A percentile compares a stretch with the other conserved stretches of the same genome.
Conservation (phyloP, 1,284 basidiomycete genomes). For the Apiotrichum veenhuisii region DNA sequence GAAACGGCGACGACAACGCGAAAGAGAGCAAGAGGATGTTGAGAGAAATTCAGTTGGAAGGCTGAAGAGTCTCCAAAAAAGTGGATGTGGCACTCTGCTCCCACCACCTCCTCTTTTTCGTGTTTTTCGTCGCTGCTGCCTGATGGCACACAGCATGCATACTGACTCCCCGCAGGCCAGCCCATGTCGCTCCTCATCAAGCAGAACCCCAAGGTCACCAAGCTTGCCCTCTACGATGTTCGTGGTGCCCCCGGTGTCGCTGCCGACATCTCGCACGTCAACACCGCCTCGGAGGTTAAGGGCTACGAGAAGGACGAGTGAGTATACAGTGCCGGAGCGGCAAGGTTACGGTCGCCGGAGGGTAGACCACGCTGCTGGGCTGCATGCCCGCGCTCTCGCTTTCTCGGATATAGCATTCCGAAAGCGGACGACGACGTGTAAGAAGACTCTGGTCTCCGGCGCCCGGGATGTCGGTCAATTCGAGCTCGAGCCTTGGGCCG, state of each 20-base stretch:
- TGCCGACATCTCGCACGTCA: slow-evolving; percentile 87
- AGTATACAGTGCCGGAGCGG: slow-evolving; percentile 19
- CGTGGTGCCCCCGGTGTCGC: slow-evolving; percentile 95
- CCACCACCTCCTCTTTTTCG: background rate
- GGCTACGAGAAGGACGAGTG: slow-evolving; percentile 58
- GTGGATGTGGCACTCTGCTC: background rate
- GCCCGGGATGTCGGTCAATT: slow-evolving; percentile 1
- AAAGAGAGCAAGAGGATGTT: background rate
- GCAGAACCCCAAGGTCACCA: slow-evolving; percentile 72
- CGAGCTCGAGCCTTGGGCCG: no score
- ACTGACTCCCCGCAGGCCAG: slow-evolving; percentile 58
- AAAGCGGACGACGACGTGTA: no score
- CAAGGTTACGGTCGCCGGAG: no score
- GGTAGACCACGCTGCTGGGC: no score
- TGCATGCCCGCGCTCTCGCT: no score
- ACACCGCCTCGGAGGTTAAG: slow-evolving; percentile 55
- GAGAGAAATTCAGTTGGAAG: background rate
- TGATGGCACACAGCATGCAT: no score
- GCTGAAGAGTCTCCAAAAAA: background rate
- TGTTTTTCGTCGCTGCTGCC: background rate
- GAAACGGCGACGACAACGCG: background rate
- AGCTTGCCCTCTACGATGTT: slow-evolving; percentile 92
- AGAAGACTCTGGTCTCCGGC: no score
- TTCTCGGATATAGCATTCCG: no score
- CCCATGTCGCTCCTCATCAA: slow-evolving; percentile 88